Evolutionary conservation across 2,329 filamentous ascomycete species (phyloP), one percentile per base, ranked within the genome.

Genomic region (Juglanconis sp.): DNA sequence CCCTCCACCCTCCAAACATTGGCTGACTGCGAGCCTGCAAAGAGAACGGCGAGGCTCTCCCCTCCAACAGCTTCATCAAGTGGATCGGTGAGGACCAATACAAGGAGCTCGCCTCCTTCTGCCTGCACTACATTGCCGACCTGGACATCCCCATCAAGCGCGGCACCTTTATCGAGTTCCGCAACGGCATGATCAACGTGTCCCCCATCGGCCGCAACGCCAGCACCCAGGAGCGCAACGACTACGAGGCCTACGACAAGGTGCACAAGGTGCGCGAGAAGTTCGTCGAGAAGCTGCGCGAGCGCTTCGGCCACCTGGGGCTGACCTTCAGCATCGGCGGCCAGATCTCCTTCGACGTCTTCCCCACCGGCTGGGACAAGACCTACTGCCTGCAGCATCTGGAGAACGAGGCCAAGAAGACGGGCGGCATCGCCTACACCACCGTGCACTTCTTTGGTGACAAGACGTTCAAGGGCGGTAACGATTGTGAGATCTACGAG

Each of bases 381-480:
- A 96, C 91, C 9, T 99, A 96, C 83, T 97, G 93, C 79, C 82
- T 98, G 67, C 81, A 85, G 68, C 93, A 97, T 76, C 81, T 98
- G 64, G 91, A 95, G 78, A 83, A 83, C 65, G 93, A 97, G 75
- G 87, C 89, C 65, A 79, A 83, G 77, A 81, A 83, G 73, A 80
- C 83, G 46, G 87, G 85, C 70, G 88, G 89, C 64, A 80, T 96
- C 65, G 78, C 87, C 31, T 98, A 94, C 81, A 91, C 86, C 67
- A 94, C 85, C 49, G 89, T 98, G 68, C 95, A 98, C 81, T 98
- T 98, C 84, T 99, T 98, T 70, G 95, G 95, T 66, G 95, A 99
- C 83, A 99, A 98, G 87, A 91, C 91, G 32, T 87, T 86, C 72
- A 77, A 88, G 74, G 94, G 95, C 65, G 95, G 95, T 64, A 99